Evolutionary conservation across 306 rosid genomes (phyloP).

Genomic region (Inga oerstediana): DNA sequence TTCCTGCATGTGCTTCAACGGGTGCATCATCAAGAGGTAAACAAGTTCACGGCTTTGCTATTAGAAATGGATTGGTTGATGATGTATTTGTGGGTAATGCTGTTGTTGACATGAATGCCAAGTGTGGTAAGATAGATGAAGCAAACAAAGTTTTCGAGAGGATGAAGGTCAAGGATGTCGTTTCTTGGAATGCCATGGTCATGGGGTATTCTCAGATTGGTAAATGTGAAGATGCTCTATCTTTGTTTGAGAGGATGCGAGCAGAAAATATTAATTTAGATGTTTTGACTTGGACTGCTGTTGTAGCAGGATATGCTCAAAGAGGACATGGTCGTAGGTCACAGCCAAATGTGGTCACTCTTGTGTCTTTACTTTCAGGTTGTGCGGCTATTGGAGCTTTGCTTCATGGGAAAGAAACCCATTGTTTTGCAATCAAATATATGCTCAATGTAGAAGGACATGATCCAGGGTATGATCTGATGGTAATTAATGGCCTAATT

Average conservation of each 20-base stretch:
- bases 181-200: conserved; percentile 91
- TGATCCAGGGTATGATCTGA: conserved; percentile 52
- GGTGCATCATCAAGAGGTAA: conserved; percentile 53
- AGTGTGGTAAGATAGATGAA: conserved; percentile 70
- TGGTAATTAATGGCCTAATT: conserved; percentile 80
- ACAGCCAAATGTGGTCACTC: conserved; percentile 72
- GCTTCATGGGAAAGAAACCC: conserved; percentile 72
- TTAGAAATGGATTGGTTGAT: conserved; percentile 65
- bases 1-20: conserved; percentile 70
- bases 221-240: conserved; percentile 58
- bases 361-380: conserved; percentile 80
- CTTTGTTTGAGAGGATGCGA: conserved; percentile 69
- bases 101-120: conserved; percentile 77
- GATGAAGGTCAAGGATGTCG: conserved; percentile 82
- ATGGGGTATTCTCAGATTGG: conserved; percentile 83
- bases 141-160: conserved; percentile 64
- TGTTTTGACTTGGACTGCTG: conserved; percentile 90
- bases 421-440: conserved; percentile 68
- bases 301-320: conserved; percentile 81
- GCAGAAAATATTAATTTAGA: conserved; percentile 60
- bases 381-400: conserved; percentile 78
- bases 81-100: conserved; percentile 88
- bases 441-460: conserved; percentile 45
- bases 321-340: conserved; percentile 66
- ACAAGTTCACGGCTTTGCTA: conserved; percentile 66